A percentile compares a stretch with the other conserved stretches of the same genome.
These are phyloP conservation scores for Amaranthus hypochondriacus DNA, from an alignment of 148 eudicot species.

Conservation along the genomic window DNA sequence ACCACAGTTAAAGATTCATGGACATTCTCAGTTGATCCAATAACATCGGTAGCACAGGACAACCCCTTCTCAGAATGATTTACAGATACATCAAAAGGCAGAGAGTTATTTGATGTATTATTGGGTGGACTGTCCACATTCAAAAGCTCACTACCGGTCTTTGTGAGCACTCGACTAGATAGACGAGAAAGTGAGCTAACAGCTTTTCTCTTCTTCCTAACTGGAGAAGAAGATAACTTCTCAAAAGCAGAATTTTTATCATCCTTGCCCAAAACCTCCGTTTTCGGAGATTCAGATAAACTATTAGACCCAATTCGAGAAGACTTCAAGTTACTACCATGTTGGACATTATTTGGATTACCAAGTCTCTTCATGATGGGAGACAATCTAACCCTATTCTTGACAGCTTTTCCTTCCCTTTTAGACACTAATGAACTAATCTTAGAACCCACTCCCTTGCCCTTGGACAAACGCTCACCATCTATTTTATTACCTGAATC, in stretches of 20 bases:
- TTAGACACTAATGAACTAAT: slow-evolving; percentile 11
- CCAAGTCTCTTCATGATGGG: slow-evolving; percentile 21
- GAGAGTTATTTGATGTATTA: slow-evolving; percentile 23
- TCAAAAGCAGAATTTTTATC: slow-evolving; percentile 20
- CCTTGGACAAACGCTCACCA: slow-evolving; percentile 27
- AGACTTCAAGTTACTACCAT: slow-evolving; percentile 24
- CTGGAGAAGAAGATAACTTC: slow-evolving; percentile 20
- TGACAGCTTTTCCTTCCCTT: slow-evolving; percentile 25
- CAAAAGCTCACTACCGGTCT: slow-evolving; percentile 23
- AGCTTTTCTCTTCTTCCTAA: slow-evolving; percentile 45
- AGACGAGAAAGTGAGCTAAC: slow-evolving; percentile 17
- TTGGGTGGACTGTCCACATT: slow-evolving; percentile 19
- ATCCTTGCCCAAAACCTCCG: slow-evolving; percentile 27
- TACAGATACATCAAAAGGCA: slow-evolving; percentile 17
- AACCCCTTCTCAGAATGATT: slow-evolving; percentile 19
- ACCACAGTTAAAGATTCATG: slow-evolving; percentile 21
- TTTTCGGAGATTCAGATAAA: slow-evolving; percentile 25
- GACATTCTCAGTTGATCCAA: slow-evolving; percentile 12
- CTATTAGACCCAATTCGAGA: slow-evolving; percentile 10
- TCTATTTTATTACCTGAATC: slow-evolving; percentile 21
- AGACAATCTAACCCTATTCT: slow-evolving; percentile 19
- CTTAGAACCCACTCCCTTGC: slow-evolving; percentile 16
- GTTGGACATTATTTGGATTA: slow-evolving; percentile 15
- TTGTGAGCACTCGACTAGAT: slow-evolving; percentile 27
- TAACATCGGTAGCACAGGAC: slow-evolving; percentile 14